Percentiles rank a stretch among this genome's conserved stretches.
These are phyloP conservation scores for Oryza longistaminata DNA, from an alignment of 176 grass and related monocot genomes.

Conservation along the genomic window DNA sequence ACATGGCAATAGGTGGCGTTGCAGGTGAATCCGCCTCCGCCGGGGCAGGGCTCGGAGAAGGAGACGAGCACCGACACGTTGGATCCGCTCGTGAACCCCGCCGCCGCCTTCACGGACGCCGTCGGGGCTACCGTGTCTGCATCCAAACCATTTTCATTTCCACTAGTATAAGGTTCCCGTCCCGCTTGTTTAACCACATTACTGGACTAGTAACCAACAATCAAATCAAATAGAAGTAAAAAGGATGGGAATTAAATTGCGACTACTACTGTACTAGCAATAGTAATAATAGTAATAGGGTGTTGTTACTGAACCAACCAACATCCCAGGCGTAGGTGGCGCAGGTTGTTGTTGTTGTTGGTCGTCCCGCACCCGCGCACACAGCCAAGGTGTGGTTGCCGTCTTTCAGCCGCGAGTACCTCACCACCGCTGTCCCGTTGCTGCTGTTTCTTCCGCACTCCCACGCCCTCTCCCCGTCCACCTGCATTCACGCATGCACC, in stretches of 20 bases:
- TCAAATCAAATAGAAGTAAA: too few relatives aligned
- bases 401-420: slow-evolving; percentile 54
- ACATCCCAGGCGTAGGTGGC: slow-evolving; percentile 77
- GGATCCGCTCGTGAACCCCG: slow-evolving; percentile 60
- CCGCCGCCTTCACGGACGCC: slow-evolving; percentile 48
- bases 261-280: too few relatives aligned
- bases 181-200: background rate
- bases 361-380: slow-evolving; percentile 46
- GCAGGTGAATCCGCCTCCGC: slow-evolving; percentile 73
- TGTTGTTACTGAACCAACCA: slow-evolving; percentile 59
- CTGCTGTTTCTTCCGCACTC: slow-evolving; percentile 30
- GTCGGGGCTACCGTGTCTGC: slow-evolving; percentile 85
- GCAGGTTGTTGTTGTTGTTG: slow-evolving; percentile 30
- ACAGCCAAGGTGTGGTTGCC: slow-evolving; percentile 66
- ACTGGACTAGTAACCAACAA: background rate
- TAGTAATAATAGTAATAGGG: too few relatives aligned
- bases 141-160: too few relatives aligned
- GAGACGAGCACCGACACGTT: slow-evolving; percentile 57
- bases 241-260: background rate
- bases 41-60: slow-evolving; percentile 74
- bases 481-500: slow-evolving; percentile 42
- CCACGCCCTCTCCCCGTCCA: slow-evolving; percentile 54
- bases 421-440: slow-evolving; percentile 37
- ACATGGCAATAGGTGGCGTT: slow-evolving; percentile 64
- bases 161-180: too few relatives aligned